Evolutionary conservation across 192 early-diverging fungal genomes (phyloP), one percentile per base, ranked within the genome.

Genomic region (Chytriomyces sp.): DNA sequence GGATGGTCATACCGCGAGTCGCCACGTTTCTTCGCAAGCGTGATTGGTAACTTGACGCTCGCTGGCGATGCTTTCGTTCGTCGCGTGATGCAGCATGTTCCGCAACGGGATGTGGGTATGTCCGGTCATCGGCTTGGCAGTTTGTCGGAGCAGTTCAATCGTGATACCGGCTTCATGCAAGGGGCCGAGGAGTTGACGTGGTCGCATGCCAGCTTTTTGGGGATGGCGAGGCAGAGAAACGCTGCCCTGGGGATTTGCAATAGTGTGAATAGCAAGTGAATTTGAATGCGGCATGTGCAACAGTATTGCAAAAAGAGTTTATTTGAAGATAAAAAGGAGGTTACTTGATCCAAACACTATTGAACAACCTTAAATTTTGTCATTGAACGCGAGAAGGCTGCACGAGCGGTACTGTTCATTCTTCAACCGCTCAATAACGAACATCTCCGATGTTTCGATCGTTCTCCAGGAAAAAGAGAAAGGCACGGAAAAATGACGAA

Each of bases 151-250:
- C 90, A 94, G 77, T 88, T 86, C 70, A 59, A 86, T 33, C 67
- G 80, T 6, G 22, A 54, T 33, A 80, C 78, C 3, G 92, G 92
- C 0, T 82, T 74, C 41, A 80, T 81, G 19, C 80, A 72, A 4
- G 91, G 91, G 0, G 92, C 90, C 7, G 40, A 60, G 0, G 81
- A 92, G 55, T 72, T 94, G 65, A 93, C 91, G 0, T 92, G 92
- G 92, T 85, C 82, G 52, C 88, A 92, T 70, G 89, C 86, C 0
- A 77, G 85, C 0, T 83, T 90, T 25, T 61, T 87, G 41, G 73
- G 32, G 3, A 61, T 61, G 59, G 36, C 12, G 8, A 12, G 32
- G 5, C 32, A 31, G 12, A 31, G 59, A 3, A 37, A 61, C 38
- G 33, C 22, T 61, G 19, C 59, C n/a, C 14, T 34, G 0, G 59